Evolutionary conservation across 2,329 filamentous ascomycete genomes (phyloP).

Genomic region (Acrocalymma vagum): DNA sequence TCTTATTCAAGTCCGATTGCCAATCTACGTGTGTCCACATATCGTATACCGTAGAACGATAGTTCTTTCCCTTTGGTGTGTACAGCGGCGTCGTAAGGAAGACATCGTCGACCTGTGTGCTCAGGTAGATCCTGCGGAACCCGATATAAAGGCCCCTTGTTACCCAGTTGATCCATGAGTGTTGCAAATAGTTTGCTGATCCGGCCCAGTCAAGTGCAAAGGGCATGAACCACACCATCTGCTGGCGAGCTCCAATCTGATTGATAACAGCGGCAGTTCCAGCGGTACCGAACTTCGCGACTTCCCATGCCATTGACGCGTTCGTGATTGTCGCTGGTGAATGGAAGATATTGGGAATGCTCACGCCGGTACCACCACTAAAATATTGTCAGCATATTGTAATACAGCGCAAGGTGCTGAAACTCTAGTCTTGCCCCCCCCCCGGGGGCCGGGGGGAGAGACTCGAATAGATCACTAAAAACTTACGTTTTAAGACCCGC

Average conservation of each 20-base stretch:
- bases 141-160: slow-evolving; percentile 67
- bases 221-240: slow-evolving; percentile 69
- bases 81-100: slow-evolving; percentile 59
- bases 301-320: slow-evolving; percentile 60
- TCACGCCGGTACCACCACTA: slow-evolving; percentile 34
- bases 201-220: slow-evolving; percentile 63
- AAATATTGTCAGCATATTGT: slow-evolving; percentile 10
- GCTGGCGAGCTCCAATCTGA: slow-evolving; percentile 63
- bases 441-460: neutral
- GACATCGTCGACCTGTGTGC: slow-evolving; percentile 70
- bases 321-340: slow-evolving; percentile 66
- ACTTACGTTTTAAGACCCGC: slow-evolving; percentile 60
- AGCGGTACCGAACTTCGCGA: slow-evolving; percentile 62
- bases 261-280: slow-evolving; percentile 68
- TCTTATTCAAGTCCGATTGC: slow-evolving; percentile 37
- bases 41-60: slow-evolving; percentile 54
- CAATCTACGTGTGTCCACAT: slow-evolving; percentile 38
- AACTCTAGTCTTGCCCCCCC: too few relatives aligned
- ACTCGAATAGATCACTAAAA: neutral
- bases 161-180: slow-evolving; percentile 70
- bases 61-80: slow-evolving; percentile 56
- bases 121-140: slow-evolving; percentile 64
- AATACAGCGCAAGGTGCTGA: neutral
- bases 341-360: slow-evolving; percentile 60
- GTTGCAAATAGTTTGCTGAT: slow-evolving; percentile 67